Evolutionary conservation across 352 stramenopile genomes (phyloP), one percentile per base, ranked within the genome.

Genomic region (Elongisporangium anandrum): DNA sequence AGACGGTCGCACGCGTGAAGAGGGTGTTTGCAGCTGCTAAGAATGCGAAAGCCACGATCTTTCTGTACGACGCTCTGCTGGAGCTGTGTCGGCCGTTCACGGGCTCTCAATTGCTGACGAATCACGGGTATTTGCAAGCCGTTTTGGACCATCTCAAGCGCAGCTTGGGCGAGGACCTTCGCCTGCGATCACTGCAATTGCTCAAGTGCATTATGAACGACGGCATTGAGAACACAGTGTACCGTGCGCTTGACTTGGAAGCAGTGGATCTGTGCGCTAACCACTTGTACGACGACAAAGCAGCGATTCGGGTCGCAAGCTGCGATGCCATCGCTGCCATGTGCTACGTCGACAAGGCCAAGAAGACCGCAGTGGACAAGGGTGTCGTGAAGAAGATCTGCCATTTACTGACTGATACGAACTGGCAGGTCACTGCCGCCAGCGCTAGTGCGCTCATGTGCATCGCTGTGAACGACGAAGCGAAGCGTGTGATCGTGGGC

Each of bases 141-240:
- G 69, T 90, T 6, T 52, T 92, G 0, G 75, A 69, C 2, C 81
- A 90, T 34, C 66, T 90, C 38, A 76, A 77, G 63, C 69, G 59
- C 26, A 49, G 54, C 20, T 13, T 71, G 12, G 50, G 53, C 21
- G 52, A 60, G 22, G 62, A 73, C 1, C 57, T 91, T 16, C 68
- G 77, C 12, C 57, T 88, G 16, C 73, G 75, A 39, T 75, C 73
- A 17, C 68, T 92, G 19, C 66, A 80, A 21, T 61, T 92, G 23
- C 69, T 92, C 17, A 87, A 87, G 51, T 68, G 84, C 19, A 21
- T 90, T 15, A 45, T 89, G 51, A 92, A 92, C 57, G 83, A 92
- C 59, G 79, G 79, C 47, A 64, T 74, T 0, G 70, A 81, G 52
- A 50, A 52, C 47, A 90, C 81, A 2, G 75, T 64, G 19, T 65